phyloP scores from a whole-genome alignment of 106 monocot genomes.

The Dendrobium huoshanense region DNA sequence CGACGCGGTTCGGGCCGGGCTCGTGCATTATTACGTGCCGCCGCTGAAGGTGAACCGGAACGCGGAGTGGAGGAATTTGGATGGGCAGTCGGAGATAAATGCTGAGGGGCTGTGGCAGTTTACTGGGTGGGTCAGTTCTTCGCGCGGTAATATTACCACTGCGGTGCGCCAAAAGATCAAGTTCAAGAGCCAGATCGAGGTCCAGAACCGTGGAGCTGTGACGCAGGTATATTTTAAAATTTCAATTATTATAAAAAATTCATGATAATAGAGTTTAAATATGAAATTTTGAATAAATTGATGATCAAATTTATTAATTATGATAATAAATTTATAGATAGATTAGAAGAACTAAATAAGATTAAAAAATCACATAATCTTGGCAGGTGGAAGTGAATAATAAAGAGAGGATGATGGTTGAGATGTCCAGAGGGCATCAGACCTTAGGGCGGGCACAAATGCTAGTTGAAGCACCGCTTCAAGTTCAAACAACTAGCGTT shows the following conservation, averaged over 20 bases:
- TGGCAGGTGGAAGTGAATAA: conserved; percentile 11
- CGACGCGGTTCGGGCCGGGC: conserved; percentile 12
- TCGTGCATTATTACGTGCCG: conserved; percentile 16
- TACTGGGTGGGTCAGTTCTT: conserved; percentile 46
- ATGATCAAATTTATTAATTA: not conserved
- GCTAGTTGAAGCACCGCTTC: conserved; percentile 17
- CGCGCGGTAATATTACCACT: conserved; percentile 36
- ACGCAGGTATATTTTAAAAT: conserved; percentile 7
- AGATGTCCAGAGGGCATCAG: conserved; percentile 5
- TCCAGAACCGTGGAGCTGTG: conserved; percentile 22
- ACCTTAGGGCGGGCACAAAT: conserved; percentile 11
- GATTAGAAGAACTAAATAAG: not conserved
- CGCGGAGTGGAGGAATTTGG: conserved; percentile 13
- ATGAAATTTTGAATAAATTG: too few relatives aligned
- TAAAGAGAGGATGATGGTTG: conserved; percentile 13
- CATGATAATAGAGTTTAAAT: too few relatives aligned
- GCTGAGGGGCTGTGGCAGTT: conserved; percentile 23
- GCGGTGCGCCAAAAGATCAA: conserved; percentile 19
- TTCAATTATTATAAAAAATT: too few relatives aligned
- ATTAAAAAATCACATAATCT: not conserved
- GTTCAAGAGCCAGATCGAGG: conserved; percentile 35
- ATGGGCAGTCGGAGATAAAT: conserved; percentile 31
- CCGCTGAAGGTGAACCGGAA: conserved; percentile 12
- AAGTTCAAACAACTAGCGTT: conserved; percentile 8
- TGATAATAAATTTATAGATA: not conserved